These are phyloP conservation scores for Boletus eberwhitei DNA, from an alignment of 768 basidiomycete species.

Conservation along the genomic window DNA sequence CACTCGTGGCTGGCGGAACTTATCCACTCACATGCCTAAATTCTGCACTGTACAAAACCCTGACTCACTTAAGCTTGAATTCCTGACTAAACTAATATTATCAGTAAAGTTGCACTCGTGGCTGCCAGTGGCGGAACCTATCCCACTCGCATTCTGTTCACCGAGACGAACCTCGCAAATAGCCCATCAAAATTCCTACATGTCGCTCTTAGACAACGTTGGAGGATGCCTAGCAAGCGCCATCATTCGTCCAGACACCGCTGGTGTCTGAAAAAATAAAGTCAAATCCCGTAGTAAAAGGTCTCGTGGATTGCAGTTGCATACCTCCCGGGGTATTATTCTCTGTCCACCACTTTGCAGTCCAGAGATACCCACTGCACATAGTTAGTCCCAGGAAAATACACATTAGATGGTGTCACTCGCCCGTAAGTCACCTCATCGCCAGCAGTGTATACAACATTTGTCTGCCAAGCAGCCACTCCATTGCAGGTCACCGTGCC, in stretches of 20 bases:
- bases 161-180: too few species aligned
- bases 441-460: slow-evolving; percentile 48
- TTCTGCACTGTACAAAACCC: too few species aligned
- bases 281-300: neutral
- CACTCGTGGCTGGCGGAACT: neutral
- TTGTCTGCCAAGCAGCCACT: slow-evolving; percentile 46
- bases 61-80: neutral
- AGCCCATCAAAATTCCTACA: neutral
- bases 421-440: slow-evolving; percentile 50
- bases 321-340: slow-evolving; percentile 46
- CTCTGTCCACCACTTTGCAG: slow-evolving; percentile 63
- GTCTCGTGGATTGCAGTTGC: neutral
- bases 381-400: slow-evolving; percentile 1
- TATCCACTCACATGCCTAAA: too few species aligned
- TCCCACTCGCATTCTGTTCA: neutral
- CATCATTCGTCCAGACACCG: slow-evolving; percentile 57
- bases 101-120: neutral
- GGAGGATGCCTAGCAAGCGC: slow-evolving; percentile 38
- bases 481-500: slow-evolving; percentile 44
- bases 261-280: slow-evolving; percentile 37
- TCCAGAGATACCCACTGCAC: slow-evolving; percentile 35
- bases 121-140: neutral
- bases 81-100: too few species aligned
- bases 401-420: slow-evolving; percentile 12
- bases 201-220: neutral